phyloP scores from a whole-genome alignment of 331 rosid genomes.

The Quercus tomentella region DNA sequence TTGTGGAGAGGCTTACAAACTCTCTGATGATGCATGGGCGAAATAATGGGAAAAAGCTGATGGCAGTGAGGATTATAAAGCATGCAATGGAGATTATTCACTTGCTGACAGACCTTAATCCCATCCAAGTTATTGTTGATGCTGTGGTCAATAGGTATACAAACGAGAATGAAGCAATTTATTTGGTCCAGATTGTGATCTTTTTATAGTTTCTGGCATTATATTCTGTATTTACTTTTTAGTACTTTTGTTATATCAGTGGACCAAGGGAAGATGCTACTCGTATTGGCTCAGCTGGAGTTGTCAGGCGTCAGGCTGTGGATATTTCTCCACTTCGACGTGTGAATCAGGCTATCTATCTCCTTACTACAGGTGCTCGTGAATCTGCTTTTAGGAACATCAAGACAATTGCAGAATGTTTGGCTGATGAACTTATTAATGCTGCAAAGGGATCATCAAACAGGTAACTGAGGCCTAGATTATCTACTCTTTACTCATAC shows the following conservation, averaged over 20 bases:
- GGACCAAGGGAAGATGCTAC: conserved; percentile 69
- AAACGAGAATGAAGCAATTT: neutral
- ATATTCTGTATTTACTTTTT: neutral
- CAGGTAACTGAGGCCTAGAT: conserved; percentile 36
- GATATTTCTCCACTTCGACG: conserved; percentile 63
- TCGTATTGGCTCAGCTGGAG: conserved; percentile 58
- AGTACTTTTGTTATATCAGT: conserved; percentile 13
- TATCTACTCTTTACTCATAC: neutral
- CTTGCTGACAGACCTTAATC: conserved; percentile 57
- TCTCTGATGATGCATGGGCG: conserved; percentile 66
- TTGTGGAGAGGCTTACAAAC: conserved; percentile 66
- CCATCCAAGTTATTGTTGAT: conserved; percentile 62
- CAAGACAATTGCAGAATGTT: conserved; percentile 70
- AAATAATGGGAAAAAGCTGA: conserved; percentile 56
- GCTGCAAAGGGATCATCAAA: conserved; percentile 92
- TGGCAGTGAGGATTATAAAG: conserved; percentile 50
- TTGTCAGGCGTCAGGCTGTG: conserved; percentile 61
- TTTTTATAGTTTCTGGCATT: neutral
- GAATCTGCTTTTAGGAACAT: conserved; percentile 64
- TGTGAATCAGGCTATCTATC: conserved; percentile 60
- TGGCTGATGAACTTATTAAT: conserved; percentile 85
- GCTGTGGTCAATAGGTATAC: conserved; percentile 54
- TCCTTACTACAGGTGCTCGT: conserved; percentile 60
- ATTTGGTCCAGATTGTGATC: neutral
- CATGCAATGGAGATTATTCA: conserved; percentile 60